phyloP scores from a whole-genome alignment of 495 filamentous ascomycete genomes.

The Friedmanniomyces simplex region DNA sequence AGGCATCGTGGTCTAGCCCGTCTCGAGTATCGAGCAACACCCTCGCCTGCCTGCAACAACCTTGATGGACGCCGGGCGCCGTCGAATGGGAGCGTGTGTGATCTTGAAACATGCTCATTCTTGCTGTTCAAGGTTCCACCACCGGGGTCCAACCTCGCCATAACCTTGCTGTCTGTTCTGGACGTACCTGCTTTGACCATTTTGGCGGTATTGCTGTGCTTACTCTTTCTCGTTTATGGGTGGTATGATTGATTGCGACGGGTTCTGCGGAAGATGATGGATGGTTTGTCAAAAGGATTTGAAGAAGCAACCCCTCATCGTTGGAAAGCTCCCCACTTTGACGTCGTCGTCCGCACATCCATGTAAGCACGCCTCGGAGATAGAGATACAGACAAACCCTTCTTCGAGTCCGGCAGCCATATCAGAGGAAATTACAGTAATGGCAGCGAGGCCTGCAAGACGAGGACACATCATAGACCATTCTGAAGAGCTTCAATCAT shows the following conservation, averaged over 20 bases:
- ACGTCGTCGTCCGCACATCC: too few relatives aligned
- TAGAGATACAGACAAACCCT: too few relatives aligned
- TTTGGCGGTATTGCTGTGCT: constrained; percentile 42
- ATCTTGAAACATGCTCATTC: constrained; percentile 15
- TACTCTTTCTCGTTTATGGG: neutral
- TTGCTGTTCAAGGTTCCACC: neutral
- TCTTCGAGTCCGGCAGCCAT: too few relatives aligned
- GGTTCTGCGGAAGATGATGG: neutral
- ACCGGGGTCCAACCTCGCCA: neutral
- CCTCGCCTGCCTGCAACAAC: neutral
- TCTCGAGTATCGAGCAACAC: neutral
- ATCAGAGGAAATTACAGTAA: too few relatives aligned
- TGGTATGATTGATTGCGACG: neutral
- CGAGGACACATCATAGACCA: too few relatives aligned
- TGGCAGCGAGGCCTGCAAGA: too few relatives aligned
- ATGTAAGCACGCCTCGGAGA: too few relatives aligned
- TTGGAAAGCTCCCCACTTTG: too few relatives aligned
- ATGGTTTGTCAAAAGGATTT: neutral
- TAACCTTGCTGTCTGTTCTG: neutral
- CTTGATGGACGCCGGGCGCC: neutral
- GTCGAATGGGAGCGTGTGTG: neutral
- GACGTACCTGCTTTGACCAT: constrained; percentile 94
- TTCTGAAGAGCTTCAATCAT: too few relatives aligned
- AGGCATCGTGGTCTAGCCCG: neutral
- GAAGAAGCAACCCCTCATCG: neutral